phyloP scores from a whole-genome alignment of 2,329 filamentous ascomycete genomes.

The Colletotrichum sp. region DNA sequence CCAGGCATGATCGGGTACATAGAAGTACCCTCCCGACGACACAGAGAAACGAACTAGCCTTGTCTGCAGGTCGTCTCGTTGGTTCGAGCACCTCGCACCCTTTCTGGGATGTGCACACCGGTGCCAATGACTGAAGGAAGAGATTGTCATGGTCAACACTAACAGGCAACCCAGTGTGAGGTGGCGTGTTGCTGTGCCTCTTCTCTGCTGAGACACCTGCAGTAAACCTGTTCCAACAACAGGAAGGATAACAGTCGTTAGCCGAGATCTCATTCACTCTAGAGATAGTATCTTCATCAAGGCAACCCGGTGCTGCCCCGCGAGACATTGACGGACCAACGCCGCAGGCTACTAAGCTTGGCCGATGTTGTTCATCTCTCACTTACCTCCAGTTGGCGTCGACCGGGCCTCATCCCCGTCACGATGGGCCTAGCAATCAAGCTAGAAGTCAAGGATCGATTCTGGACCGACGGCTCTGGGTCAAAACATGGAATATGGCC shows the following conservation, averaged over 20 bases:
- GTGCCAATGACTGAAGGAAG: neutral
- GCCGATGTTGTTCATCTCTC: neutral
- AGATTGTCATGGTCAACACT: neutral
- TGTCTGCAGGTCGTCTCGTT: neutral
- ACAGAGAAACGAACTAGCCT: neutral
- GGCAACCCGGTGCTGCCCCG: neutral
- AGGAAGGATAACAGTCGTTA: neutral
- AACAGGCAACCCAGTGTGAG: neutral
- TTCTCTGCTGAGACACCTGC: neutral
- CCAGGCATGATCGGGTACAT: neutral
- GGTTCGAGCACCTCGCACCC: neutral
- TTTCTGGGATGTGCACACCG: neutral
- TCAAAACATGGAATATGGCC: neutral
- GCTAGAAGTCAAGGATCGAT: neutral
- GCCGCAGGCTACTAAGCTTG: neutral
- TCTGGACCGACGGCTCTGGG: neutral
- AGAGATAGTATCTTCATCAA: neutral
- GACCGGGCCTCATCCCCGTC: neutral
- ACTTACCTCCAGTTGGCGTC: neutral
- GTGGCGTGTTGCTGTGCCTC: neutral
- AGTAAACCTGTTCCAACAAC: neutral
- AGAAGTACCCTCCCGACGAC: neutral
- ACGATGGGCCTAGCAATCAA: neutral
- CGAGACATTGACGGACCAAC: neutral
- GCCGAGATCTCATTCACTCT: neutral